A percentile compares a stretch with the other conserved stretches of the same genome.
Evolutionary conservation across 2,329 filamentous ascomycete species (phyloP).

Genomic region (Colletotrichum cordylinicola): DNA sequence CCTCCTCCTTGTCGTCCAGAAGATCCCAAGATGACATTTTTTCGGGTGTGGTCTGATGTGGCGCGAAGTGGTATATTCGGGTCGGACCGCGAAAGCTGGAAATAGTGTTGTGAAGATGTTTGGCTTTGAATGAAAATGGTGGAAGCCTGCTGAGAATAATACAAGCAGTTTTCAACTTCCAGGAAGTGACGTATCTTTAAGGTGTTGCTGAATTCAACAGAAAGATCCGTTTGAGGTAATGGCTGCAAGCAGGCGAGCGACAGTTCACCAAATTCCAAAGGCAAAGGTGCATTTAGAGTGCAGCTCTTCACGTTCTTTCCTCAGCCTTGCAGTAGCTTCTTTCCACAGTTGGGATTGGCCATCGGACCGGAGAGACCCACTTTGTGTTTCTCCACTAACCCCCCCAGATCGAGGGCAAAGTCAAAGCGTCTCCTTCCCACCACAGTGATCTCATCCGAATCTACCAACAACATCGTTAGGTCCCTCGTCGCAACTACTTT

Average conservation of each 20-base stretch:
- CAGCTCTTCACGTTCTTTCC: constrained; percentile 3
- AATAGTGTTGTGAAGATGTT: not conserved
- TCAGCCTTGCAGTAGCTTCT: constrained; percentile 19
- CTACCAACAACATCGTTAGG: not conserved
- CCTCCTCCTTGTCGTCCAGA: constrained; percentile 77
- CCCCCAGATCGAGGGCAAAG: not conserved
- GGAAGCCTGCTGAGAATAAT: not conserved
- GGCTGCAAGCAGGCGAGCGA: not conserved
- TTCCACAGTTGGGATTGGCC: constrained; percentile 5
- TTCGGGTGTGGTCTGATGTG: not conserved
- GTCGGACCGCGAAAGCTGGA: not conserved
- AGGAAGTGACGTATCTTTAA: not conserved
- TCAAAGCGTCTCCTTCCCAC: constrained; percentile 3
- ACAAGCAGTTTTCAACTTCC: not conserved
- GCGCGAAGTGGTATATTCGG: not conserved
- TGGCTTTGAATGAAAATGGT: not conserved
- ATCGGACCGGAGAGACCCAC: not conserved
- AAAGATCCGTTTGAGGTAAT: not conserved
- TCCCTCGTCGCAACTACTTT: not conserved
- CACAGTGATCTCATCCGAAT: not conserved
- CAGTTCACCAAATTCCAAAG: not conserved
- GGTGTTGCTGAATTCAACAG: not conserved
- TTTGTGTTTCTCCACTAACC: not conserved
- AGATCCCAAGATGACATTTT: constrained; percentile 64
- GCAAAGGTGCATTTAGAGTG: not conserved